A percentile compares a stretch with the other conserved stretches of the same genome.
phyloP scores from a whole-genome alignment of 352 stramenopile genomes.

The Phytophthora litchii region DNA sequence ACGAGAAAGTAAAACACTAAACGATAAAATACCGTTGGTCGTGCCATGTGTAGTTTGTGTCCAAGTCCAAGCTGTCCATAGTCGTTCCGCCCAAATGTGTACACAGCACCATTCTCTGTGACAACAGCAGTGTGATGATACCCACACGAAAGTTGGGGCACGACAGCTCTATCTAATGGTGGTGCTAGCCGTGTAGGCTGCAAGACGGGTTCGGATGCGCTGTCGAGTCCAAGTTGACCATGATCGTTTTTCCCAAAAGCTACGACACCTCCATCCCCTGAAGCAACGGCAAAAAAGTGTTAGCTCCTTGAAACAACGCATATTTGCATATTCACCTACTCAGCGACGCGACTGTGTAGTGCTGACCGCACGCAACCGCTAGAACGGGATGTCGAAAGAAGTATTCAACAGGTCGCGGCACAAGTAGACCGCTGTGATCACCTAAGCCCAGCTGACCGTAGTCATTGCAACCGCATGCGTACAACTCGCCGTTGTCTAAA shows the following conservation, averaged over 20 bases:
- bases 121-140: constrained; percentile 93
- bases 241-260: constrained; percentile 94
- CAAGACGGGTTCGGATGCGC: constrained; percentile 48
- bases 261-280: constrained; percentile 66
- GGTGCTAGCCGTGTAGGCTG: constrained; percentile 53
- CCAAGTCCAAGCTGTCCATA: constrained; percentile 93
- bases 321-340: constrained; percentile 32
- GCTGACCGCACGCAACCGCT: constrained; percentile 88
- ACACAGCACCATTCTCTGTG: constrained; percentile 69
- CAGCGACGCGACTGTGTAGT: constrained; percentile 84
- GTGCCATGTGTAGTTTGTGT: constrained; percentile 70
- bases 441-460: constrained; percentile 89
- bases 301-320: background rate
- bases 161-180: constrained; percentile 64
- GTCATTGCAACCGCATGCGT: constrained; percentile 92
- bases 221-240: constrained; percentile 86
- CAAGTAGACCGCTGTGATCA: constrained; percentile 70
- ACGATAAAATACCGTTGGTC: constrained; percentile 49
- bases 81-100: constrained; percentile 92
- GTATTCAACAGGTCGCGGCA: constrained; percentile 60
- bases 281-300: constrained; percentile 6
- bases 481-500: constrained; percentile 80
- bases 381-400: constrained; percentile 57
- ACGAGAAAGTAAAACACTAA: background rate
- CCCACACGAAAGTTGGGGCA: constrained; percentile 85